Evolutionary conservation across 768 basidiomycete genomes (phyloP).

Genomic region (Panaeolus papilionaceus): DNA sequence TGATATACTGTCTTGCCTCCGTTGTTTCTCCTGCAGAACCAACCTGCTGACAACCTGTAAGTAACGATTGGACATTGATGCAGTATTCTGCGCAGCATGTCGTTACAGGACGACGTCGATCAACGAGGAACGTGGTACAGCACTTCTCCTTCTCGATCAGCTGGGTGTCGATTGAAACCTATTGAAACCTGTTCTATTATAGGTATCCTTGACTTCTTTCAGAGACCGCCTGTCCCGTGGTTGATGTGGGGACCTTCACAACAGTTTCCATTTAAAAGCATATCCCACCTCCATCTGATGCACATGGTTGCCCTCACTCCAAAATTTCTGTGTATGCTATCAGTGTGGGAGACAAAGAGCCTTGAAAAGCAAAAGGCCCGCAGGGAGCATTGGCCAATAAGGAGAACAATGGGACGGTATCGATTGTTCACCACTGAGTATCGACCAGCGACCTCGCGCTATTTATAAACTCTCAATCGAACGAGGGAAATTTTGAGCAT

Average conservation of each 20-base stretch:
- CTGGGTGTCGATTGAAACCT: neutral
- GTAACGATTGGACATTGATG: neutral
- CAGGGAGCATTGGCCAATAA: neutral
- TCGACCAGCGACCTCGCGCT: neutral
- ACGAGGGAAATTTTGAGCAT: neutral
- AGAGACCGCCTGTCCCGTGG: neutral
- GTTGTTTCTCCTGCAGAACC: neutral
- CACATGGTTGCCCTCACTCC: neutral
- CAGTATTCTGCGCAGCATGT: neutral
- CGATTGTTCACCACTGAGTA: neutral
- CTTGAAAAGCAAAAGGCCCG: neutral
- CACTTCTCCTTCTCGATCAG: neutral
- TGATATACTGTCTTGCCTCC: neutral
- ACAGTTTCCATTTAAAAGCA: neutral
- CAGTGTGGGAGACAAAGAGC: neutral
- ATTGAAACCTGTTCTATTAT: constrained; percentile 3
- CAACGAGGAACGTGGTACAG: neutral
- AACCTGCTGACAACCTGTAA: neutral
- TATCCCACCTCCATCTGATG: neutral
- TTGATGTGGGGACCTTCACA: neutral
- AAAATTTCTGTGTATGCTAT: neutral
- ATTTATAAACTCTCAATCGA: neutral
- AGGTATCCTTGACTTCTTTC: no score
- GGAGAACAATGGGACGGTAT: neutral
- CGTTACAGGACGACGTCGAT: neutral